phyloP scores from a whole-genome alignment of 345 rosid genomes.

The Tarenaya hassleriana region DNA sequence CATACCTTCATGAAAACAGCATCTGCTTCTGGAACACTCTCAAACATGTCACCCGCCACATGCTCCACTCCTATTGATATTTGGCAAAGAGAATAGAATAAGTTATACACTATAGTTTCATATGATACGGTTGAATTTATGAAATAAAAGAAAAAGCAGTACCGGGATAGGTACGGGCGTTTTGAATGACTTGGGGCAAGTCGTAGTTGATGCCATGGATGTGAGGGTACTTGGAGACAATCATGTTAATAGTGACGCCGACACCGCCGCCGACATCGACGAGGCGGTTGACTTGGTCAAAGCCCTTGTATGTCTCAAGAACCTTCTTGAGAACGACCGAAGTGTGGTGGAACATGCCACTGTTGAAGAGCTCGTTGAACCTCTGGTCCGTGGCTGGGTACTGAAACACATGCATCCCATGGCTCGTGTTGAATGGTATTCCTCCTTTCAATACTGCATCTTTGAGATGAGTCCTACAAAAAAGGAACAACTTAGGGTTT shows the following conservation, averaged over 20 bases:
- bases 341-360: constrained; percentile 36
- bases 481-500: not conserved
- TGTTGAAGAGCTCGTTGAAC: constrained; percentile 40
- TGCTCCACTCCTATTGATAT: constrained; percentile 30
- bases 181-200: constrained; percentile 15
- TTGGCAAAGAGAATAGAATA: not conserved
- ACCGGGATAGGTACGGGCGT: constrained; percentile 23
- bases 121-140: too few relatives aligned
- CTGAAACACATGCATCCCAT: constrained; percentile 39
- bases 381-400: constrained; percentile 31
- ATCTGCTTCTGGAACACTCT: constrained; percentile 27
- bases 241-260: constrained; percentile 34
- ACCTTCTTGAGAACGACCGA: constrained; percentile 34
- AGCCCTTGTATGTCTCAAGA: constrained; percentile 39
- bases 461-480: constrained; percentile 30
- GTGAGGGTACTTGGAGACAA: constrained; percentile 35
- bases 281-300: constrained; percentile 30
- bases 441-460: constrained; percentile 43
- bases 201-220: constrained; percentile 39
- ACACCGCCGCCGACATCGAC: constrained; percentile 57
- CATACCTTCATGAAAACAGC: constrained; percentile 31
- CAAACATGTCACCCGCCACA: constrained; percentile 29
- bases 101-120: too few relatives aligned
- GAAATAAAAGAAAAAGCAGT: not conserved
- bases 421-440: constrained; percentile 39